A percentile compares a stretch with the other conserved stretches of the same genome.
Evolutionary conservation across 2,329 filamentous ascomycete genomes (phyloP).

Genomic region (Mariannaea sp.): DNA sequence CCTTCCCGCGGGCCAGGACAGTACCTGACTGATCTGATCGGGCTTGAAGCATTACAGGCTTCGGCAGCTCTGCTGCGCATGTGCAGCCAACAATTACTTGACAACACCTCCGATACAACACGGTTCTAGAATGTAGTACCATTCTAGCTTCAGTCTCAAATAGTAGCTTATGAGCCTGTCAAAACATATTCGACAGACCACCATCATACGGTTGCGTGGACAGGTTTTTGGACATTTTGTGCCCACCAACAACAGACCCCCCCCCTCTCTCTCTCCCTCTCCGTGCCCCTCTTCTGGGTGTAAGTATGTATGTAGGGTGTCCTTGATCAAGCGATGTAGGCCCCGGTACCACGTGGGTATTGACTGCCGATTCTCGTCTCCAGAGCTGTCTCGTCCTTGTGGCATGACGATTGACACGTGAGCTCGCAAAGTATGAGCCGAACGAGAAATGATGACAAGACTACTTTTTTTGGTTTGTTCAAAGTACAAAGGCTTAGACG

Average conservation of each 20-base stretch:
- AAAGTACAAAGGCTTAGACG: too few relatives aligned
- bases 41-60: conserved; percentile 37
- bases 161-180: too few relatives aligned
- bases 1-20: background rate
- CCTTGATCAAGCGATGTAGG: conserved; percentile 28
- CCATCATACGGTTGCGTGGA: conserved; percentile 35
- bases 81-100: background rate
- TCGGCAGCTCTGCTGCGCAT: conserved; percentile 7
- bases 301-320: background rate
- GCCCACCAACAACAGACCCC: conserved; percentile 1
- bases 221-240: conserved; percentile 8
- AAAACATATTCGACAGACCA: conserved; percentile 32
- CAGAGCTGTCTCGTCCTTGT: conserved; percentile 2
- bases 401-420: conserved; percentile 16
- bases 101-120: background rate
- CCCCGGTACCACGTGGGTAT: conserved; percentile 33
- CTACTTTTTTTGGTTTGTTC: background rate
- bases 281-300: conserved; percentile 14
- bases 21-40: conserved; percentile 35
- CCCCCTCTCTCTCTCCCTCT: conserved; percentile 21
- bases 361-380: conserved; percentile 22
- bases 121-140: conserved; percentile 1
- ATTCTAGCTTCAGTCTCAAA: too few relatives aligned
- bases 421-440: background rate
- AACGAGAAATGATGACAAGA: background rate